Conservation (phyloP, 2,329 filamentous ascomycete species). For the Cladophialophora exuberans region DNA sequence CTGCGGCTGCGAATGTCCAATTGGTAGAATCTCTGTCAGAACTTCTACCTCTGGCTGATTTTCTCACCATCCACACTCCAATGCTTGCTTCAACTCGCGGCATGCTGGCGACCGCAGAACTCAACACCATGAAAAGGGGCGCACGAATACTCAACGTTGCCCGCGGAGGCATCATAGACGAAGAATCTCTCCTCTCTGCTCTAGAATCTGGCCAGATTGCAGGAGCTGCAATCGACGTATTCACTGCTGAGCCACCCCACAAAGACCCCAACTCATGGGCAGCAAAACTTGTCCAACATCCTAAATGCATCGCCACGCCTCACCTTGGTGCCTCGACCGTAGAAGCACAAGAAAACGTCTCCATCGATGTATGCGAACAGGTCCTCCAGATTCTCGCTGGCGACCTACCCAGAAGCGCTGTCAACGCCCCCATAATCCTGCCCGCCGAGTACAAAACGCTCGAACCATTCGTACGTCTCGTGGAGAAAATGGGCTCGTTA, state of each 20-base stretch:
- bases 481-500: slow-evolving; percentile 77
- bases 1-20: slow-evolving; percentile 67
- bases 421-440: slow-evolving; percentile 80
- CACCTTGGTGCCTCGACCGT: slow-evolving; percentile 79
- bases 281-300: slow-evolving; percentile 66
- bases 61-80: slow-evolving; percentile 80
- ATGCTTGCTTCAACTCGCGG: slow-evolving; percentile 76
- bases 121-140: slow-evolving; percentile 72
- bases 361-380: slow-evolving; percentile 80
- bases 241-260: slow-evolving; percentile 72
- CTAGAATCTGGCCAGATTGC: slow-evolving; percentile 72
- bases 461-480: slow-evolving; percentile 73
- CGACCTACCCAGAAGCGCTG: slow-evolving; percentile 73
- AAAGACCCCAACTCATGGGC: slow-evolving; percentile 62
- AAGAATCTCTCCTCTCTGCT: slow-evolving; percentile 70
- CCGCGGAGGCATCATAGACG: slow-evolving; percentile 78
- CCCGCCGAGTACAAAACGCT: slow-evolving; percentile 79
- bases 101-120: slow-evolving; percentile 69
- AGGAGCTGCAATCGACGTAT: slow-evolving; percentile 79
- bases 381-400: slow-evolving; percentile 73
- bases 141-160: slow-evolving; percentile 79
- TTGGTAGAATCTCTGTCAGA: slow-evolving; percentile 62
- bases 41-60: slow-evolving; percentile 70
- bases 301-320: slow-evolving; percentile 75
- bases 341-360: slow-evolving; percentile 84